A percentile compares a stretch with the other conserved stretches of the same genome.
These are phyloP conservation scores for Osmanthus fragrans DNA, from an alignment of 257 asterid species.

Conservation along the genomic window DNA sequence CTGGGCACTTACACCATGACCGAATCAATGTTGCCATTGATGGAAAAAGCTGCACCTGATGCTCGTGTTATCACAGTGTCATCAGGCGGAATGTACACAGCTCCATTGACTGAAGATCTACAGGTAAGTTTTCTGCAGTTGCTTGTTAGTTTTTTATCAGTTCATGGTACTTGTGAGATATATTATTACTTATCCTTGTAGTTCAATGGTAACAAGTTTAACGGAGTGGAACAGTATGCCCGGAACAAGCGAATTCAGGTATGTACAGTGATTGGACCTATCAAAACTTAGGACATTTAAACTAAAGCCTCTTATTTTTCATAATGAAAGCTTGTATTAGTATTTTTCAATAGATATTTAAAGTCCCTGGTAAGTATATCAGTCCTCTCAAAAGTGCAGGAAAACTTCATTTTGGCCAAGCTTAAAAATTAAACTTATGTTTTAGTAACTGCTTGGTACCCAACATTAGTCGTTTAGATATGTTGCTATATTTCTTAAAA, in stretches of 20 bases:
- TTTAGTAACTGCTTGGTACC: background rate
- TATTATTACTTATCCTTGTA: conserved; percentile 31
- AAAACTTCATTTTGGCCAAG: too few species aligned
- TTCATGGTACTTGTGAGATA: background rate
- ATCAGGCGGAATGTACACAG: conserved; percentile 95
- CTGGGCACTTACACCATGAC: conserved; percentile 83
- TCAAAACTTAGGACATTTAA: too few species aligned
- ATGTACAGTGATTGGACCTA: background rate
- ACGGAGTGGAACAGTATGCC: conserved; percentile 88
- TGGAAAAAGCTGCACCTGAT: conserved; percentile 90
- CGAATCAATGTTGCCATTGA: conserved; percentile 71
- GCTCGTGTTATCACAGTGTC: conserved; percentile 95
- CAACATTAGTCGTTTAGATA: background rate
- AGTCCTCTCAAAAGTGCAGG: too few species aligned
- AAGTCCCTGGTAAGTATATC: too few species aligned
- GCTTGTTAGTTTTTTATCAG: background rate
- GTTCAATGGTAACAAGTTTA: conserved; percentile 57
- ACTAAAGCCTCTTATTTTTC: too few species aligned
- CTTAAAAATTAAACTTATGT: background rate
- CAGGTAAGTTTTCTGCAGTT: conserved; percentile 40
- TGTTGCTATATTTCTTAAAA: background rate
- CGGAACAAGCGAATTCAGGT: conserved; percentile 95
- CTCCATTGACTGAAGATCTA: conserved; percentile 73
- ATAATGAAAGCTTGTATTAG: too few species aligned
- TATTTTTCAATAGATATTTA: too few species aligned